phyloP scores from a whole-genome alignment of 2,329 filamentous ascomycete genomes.

The Falciphora oryzae region DNA sequence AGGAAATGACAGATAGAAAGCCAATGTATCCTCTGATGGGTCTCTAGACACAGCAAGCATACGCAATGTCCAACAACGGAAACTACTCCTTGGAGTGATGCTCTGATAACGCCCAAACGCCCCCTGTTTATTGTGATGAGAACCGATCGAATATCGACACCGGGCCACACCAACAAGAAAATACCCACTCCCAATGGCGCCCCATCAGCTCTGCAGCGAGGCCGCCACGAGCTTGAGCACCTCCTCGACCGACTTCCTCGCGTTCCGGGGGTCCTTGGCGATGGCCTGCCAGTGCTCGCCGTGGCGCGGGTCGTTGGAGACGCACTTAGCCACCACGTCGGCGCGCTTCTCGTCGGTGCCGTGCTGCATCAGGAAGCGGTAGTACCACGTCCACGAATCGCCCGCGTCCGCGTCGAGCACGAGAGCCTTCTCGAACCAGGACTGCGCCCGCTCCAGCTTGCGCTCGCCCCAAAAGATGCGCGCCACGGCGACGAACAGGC shows the following conservation, averaged over 20 bases:
- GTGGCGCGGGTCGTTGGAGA: conserved; percentile 79
- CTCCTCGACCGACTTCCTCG: conserved; percentile 68
- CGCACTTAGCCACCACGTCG: conserved; percentile 77
- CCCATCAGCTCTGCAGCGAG: conserved; percentile 17
- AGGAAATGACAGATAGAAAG: no score
- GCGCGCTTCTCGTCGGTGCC: conserved; percentile 88
- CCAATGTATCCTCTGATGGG: no score
- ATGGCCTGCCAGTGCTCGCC: conserved; percentile 88
- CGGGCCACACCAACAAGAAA: neutral
- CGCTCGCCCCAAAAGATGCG: conserved; percentile 95
- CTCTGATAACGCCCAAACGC: neutral
- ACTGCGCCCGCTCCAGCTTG: conserved; percentile 86
- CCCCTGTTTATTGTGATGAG: neutral
- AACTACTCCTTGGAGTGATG: neutral
- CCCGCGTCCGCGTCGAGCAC: conserved; percentile 80
- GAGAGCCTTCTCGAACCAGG: conserved; percentile 96
- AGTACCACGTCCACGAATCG: conserved; percentile 98
- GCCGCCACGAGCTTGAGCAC: conserved; percentile 73
- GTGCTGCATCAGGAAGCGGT: conserved; percentile 86
- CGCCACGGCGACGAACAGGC: conserved; percentile 84
- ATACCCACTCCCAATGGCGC: neutral
- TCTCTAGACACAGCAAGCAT: neutral
- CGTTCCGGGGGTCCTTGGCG: conserved; percentile 80
- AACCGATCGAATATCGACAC: no score
- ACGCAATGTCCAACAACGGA: neutral